Evolutionary conservation across 805 yeast genomes (phyloP).

Genomic region (Nakazawaea anatomiae): DNA sequence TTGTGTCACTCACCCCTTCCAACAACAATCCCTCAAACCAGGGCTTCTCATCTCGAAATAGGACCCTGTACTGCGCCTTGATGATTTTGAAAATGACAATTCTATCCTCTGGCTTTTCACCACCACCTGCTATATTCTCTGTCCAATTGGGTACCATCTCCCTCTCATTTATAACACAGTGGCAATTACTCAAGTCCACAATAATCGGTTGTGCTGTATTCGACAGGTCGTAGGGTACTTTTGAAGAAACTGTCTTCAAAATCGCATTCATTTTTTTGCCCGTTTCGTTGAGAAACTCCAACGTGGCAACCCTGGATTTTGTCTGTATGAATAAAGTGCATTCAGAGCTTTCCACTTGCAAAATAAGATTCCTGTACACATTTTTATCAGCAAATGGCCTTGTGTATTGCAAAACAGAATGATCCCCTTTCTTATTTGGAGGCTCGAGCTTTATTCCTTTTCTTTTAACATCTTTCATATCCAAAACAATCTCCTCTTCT

Average conservation of each 20-base stretch:
- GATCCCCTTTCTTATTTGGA: slow-evolving; percentile 10
- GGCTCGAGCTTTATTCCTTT: slow-evolving; percentile 24
- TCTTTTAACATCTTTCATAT: slow-evolving; percentile 38
- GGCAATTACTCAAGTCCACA: slow-evolving; percentile 15
- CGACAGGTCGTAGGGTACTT: slow-evolving; percentile 19
- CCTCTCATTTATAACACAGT: slow-evolving; percentile 19
- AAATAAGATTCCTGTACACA: slow-evolving; percentile 28
- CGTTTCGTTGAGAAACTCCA: slow-evolving; percentile 18
- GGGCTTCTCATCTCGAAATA: neutral
- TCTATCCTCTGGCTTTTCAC: slow-evolving; percentile 21
- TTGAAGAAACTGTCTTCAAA: slow-evolving; percentile 15
- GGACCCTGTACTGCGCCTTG: slow-evolving; percentile 36
- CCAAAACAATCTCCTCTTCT: slow-evolving; percentile 52
- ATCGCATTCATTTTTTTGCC: slow-evolving; percentile 19
- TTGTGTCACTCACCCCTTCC: slow-evolving; percentile 1
- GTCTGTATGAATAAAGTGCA: slow-evolving; percentile 24
- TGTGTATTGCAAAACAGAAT: slow-evolving; percentile 26
- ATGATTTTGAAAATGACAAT: slow-evolving; percentile 36
- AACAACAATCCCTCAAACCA: neutral
- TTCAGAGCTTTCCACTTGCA: slow-evolving; percentile 34
- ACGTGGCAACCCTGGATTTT: slow-evolving; percentile 21
- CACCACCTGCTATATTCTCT: slow-evolving; percentile 11
- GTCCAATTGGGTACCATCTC: slow-evolving; percentile 25
- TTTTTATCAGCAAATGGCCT: slow-evolving; percentile 40
- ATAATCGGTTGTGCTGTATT: slow-evolving; percentile 15